Percentiles rank a stretch among this genome's conserved stretches.
Conservation (phyloP, 2,329 filamentous ascomycete genomes). For the Ascochyta lentis region DNA sequence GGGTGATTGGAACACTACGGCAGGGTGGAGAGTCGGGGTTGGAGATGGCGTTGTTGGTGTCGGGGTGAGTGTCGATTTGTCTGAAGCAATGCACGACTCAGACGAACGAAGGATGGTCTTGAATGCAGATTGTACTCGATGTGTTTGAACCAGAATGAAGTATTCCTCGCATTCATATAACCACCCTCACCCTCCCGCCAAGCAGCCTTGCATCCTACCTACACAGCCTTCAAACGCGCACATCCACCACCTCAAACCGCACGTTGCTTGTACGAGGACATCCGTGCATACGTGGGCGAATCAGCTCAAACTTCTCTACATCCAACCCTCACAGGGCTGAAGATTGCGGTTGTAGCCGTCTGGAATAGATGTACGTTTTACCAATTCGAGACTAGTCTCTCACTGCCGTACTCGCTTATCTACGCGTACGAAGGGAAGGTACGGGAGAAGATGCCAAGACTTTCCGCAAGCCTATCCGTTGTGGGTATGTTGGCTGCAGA, state of each 20-base stretch:
- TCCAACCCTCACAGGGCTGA: not conserved
- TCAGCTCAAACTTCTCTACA: not conserved
- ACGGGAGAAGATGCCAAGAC: not conserved
- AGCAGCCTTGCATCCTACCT: not conserved
- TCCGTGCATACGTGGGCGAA: slow-evolving; percentile 7
- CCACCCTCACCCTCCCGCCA: not conserved
- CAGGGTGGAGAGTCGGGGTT: too few species aligned
- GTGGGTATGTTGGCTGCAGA: not conserved
- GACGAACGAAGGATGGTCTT: too few species aligned
- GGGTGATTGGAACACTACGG: too few species aligned
- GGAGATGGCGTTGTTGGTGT: too few species aligned
- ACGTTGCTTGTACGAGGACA: not conserved
- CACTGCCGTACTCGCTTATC: slow-evolving; percentile 7
- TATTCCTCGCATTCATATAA: not conserved
- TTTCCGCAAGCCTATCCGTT: not conserved
- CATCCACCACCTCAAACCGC: not conserved
- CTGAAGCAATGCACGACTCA: too few species aligned
- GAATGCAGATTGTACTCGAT: too few species aligned
- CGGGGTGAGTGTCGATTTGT: not conserved
- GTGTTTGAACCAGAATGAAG: too few species aligned
- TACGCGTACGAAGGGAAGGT: not conserved
- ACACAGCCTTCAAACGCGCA: not conserved
- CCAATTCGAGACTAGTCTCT: not conserved
- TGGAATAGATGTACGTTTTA: not conserved
- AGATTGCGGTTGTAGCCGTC: not conserved